Evolutionary conservation across 495 filamentous ascomycete genomes (phyloP), one percentile per base, ranked within the genome.

Genomic region (Penicillium coprophilum): DNA sequence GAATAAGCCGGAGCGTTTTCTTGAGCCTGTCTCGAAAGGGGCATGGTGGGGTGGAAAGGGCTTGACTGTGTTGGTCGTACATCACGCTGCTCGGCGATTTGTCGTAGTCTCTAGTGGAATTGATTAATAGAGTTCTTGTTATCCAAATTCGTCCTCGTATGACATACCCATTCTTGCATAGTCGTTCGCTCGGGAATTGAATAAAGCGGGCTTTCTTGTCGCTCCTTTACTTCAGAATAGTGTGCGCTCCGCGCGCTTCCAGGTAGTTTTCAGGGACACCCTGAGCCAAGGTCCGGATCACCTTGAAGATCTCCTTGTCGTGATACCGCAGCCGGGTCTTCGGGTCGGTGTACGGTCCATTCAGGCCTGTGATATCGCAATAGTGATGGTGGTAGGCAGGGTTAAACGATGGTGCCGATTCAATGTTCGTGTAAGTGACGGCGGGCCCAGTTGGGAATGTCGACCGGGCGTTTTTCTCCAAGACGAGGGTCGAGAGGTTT

Each of bases 1-100:
- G 85, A 94, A 91, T 96, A 94, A 96, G 91, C 91, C 90, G 91
- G 91, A 93, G 91, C 89, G 80, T 78, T 84, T 83, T 82, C 85
- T 85, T 86, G 84, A 87, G 77, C 84, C 82, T 78, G 74, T 75
- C 73, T 82, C 74, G 89, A 93, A 76, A 93, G 85, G 82, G 78
- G 73, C 77, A 74, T 69, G 85, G 82, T 85, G 86, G 65, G 85
- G 80, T 94, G 86, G 90, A 86, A 80, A 82, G 80, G 73, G 89
- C 84, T 93, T 94, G 91, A 94, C 89, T 96, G 86, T 86, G 88
- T 82, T 84, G 88, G 78, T 84, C 88, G 68, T 65, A 78, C 76
- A 79, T 73, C 49, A 55, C 48, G 20, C 23, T 39, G 59, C 46
- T 41, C 57, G 57, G 34, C 20, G 31, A 48, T 31, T 44, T 34